Conservation (phyloP, 23 red algal species). For the Cyanidioschyzon merolae region DNA sequence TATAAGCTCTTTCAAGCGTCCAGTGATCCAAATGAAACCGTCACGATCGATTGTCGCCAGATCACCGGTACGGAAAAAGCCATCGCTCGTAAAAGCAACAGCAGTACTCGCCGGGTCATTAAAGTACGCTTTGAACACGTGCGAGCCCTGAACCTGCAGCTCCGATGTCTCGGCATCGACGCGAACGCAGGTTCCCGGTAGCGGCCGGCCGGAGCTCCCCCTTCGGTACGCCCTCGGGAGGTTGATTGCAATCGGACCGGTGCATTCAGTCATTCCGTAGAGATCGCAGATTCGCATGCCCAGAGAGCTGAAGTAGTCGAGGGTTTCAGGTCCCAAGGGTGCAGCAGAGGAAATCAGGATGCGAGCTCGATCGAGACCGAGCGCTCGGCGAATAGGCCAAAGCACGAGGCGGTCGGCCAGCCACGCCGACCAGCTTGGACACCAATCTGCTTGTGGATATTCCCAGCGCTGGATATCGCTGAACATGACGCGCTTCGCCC, state of each 20-base stretch:
- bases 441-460: conserved; percentile 24
- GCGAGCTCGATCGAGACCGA: conserved; percentile 62
- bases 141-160: conserved; percentile 59
- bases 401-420: conserved; percentile 54
- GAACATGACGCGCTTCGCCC: conserved; percentile 40
- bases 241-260: conserved; percentile 64
- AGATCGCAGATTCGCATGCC: conserved; percentile 58
- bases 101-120: conserved; percentile 33
- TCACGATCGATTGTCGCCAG: conserved; percentile 52
- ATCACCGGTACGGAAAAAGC: conserved; percentile 81
- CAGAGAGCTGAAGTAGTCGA: conserved; percentile 55
- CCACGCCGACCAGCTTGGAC: conserved; percentile 35
- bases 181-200: conserved; percentile 37
- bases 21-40: conserved; percentile 70
- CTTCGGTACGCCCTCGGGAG: conserved; percentile 22
- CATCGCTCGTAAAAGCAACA: conserved; percentile 59
- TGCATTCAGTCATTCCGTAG: conserved; percentile 78
- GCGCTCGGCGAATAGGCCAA: conserved; percentile 31
- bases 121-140: conserved; percentile 73
- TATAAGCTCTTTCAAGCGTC: conserved; percentile 75
- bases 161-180: conserved; percentile 43
- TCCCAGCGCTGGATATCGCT: conserved; percentile 23
- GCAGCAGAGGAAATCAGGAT: conserved; percentile 53
- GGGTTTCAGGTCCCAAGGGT: conserved; percentile 42
- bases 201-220: conserved; percentile 41